phyloP scores from a whole-genome alignment of 2,329 filamentous ascomycete species.

The Clonostachys solani region DNA sequence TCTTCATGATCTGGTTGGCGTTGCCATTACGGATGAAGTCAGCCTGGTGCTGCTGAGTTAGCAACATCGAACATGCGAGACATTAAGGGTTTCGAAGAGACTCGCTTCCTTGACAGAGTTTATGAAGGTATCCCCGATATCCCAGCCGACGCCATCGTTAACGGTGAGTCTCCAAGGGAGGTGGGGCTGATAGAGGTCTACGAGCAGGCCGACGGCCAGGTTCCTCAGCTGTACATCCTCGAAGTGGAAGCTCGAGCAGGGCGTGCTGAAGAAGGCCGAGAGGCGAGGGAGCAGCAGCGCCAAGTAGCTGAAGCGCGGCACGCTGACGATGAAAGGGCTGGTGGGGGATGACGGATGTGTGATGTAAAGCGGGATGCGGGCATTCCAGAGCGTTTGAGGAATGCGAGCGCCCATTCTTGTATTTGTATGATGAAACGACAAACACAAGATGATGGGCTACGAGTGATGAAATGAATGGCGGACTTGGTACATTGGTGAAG shows the following conservation, averaged over 20 bases:
- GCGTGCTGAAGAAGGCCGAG: constrained; percentile 43
- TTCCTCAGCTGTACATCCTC: constrained; percentile 49
- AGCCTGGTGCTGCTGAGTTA: constrained; percentile 40
- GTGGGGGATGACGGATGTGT: constrained; percentile 41
- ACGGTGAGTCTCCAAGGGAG: constrained; percentile 53
- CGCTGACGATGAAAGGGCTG: constrained; percentile 45
- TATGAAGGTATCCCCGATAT: constrained; percentile 58
- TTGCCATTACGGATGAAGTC: constrained; percentile 87
- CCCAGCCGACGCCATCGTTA: constrained; percentile 50
- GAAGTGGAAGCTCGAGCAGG: constrained; percentile 56
- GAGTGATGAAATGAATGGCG: not conserved
- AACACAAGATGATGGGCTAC: not conserved
- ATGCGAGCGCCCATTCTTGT: constrained; percentile 20
- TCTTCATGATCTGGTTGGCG: constrained; percentile 83
- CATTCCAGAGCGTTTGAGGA: constrained; percentile 47
- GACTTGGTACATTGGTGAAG: not conserved
- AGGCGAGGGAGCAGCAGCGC: constrained; percentile 53
- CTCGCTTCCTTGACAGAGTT: constrained; percentile 60
- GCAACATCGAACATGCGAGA: not conserved
- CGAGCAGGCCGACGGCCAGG: constrained; percentile 47
- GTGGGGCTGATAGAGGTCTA: constrained; percentile 51
- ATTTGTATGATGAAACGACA: constrained; percentile 8
- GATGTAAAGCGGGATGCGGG: constrained; percentile 50
- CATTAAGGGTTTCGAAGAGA: not conserved
- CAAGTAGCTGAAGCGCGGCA: constrained; percentile 57